Percentiles rank a stretch among this genome's conserved stretches.
Conservation (phyloP, 345 rosid species). For the Aquilaria sinensis region DNA sequence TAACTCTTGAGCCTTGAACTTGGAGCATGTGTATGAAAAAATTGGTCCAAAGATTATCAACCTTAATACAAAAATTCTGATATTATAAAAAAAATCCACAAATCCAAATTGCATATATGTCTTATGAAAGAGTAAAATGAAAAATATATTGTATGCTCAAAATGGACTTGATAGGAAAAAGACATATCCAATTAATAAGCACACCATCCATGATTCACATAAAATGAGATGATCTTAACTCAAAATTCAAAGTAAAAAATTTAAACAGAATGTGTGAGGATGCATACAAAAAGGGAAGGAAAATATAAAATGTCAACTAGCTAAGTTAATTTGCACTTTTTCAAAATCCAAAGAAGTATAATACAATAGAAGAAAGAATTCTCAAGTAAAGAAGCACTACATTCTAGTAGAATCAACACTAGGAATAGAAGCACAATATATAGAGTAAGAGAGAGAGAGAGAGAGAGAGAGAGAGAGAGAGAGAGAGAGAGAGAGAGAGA, state of each 20-base stretch:
- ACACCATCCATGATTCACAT: no score
- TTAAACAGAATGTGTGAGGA: no score
- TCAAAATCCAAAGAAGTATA: slow-evolving; percentile 1
- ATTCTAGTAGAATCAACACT: slow-evolving; percentile 79
- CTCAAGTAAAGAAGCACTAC: slow-evolving; percentile 28
- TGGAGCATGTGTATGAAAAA: slow-evolving; percentile 10
- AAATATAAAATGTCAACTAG: background rate
- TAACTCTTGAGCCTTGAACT: slow-evolving; percentile 91
- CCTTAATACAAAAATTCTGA: no score
- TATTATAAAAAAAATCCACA: background rate
- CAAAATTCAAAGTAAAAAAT: no score
- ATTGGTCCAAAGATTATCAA: background rate
- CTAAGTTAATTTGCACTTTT: background rate
- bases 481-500: no score
- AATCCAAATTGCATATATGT: background rate
- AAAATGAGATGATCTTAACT: no score
- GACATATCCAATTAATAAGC: no score
- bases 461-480: background rate
- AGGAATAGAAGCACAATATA: slow-evolving; percentile 83
- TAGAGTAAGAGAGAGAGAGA: slow-evolving; percentile 1
- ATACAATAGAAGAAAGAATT: background rate
- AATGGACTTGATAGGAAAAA: no score
- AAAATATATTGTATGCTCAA: no score
- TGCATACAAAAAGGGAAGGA: background rate
- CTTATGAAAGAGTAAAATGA: no score